A percentile compares a stretch with the other conserved stretches of the same genome.
phyloP scores from a whole-genome alignment of 2,329 filamentous ascomycete species.

The Ophiocordyceps unilateralis region DNA sequence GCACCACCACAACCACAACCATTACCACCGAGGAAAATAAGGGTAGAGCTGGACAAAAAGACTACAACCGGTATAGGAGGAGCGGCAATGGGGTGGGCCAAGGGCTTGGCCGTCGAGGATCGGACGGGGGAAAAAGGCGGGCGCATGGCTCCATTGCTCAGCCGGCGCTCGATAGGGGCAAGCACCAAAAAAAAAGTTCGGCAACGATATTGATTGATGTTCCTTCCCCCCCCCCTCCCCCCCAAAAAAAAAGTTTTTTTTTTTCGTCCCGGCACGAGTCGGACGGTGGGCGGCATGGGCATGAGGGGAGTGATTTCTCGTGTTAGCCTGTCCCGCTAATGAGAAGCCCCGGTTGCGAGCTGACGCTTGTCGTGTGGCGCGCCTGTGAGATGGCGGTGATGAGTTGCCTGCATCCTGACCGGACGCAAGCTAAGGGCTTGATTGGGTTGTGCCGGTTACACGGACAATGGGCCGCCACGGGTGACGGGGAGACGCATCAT shows the following conservation, averaged over 20 bases:
- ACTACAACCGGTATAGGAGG: no score
- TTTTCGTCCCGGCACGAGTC: background rate
- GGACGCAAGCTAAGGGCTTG: background rate
- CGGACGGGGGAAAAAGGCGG: no score
- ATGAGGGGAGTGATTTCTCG: background rate
- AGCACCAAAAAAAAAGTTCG: no score
- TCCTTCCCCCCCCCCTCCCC: no score
- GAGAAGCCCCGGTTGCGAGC: background rate
- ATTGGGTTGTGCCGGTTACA: background rate
- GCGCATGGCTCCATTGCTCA: no score
- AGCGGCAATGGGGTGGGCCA: no score
- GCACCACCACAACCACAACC: no score
- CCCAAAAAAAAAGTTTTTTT: background rate
- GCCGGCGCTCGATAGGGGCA: no score
- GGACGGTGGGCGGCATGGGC: background rate
- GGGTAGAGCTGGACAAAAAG: background rate
- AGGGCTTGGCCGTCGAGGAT: no score
- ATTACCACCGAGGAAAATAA: background rate
- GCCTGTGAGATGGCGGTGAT: background rate
- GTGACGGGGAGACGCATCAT: no score
- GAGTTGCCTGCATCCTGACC: conserved; percentile 1
- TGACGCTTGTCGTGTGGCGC: background rate
- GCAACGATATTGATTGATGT: no score
- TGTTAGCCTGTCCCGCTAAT: background rate
- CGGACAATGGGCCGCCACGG: background rate